Percentiles rank a stretch among this genome's conserved stretches.
These are phyloP conservation scores for Chlamydomonas sp. DNA, from an alignment of 139 green algal species.

Conservation along the genomic window DNA sequence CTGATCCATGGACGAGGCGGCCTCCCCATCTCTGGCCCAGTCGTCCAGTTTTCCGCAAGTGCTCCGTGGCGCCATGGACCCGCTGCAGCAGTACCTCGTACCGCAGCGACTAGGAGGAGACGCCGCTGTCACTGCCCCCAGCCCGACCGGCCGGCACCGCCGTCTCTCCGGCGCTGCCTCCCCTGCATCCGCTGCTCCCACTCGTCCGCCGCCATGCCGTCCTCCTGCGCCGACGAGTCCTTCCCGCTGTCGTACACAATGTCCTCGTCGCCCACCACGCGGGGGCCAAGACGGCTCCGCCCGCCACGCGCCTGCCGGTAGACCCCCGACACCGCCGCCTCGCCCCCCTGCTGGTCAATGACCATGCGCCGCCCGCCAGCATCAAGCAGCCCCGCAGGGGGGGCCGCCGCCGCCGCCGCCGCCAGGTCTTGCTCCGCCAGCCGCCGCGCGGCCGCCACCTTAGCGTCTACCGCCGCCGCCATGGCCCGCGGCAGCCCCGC, in stretches of 20 bases:
- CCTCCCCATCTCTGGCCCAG: too few relatives aligned
- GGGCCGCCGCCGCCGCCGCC: not conserved
- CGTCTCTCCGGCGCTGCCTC: not conserved
- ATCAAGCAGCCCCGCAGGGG: not conserved
- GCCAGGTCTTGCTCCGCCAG: not conserved
- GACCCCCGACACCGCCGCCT: too few relatives aligned
- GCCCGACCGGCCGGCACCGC: too few relatives aligned
- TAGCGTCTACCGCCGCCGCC: conserved; percentile 15
- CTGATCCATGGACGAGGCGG: too few relatives aligned
- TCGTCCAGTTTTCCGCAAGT: too few relatives aligned
- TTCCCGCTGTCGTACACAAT: conserved; percentile 50
- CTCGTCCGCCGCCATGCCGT: conserved; percentile 23
- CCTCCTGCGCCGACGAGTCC: conserved; percentile 25
- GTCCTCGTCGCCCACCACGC: conserved; percentile 38
- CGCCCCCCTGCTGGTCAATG: not conserved
- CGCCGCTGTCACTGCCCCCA: too few relatives aligned
- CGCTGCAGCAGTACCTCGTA: too few relatives aligned
- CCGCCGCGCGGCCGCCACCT: conserved; percentile 33
- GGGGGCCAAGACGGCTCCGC: not conserved
- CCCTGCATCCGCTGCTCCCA: conserved; percentile 34
- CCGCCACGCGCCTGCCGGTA: not conserved
- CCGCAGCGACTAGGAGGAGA: too few relatives aligned
- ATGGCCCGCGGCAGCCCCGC: not conserved
- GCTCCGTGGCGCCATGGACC: too few relatives aligned
- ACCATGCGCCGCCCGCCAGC: not conserved